Evolutionary conservation across 306 rosid genomes (phyloP).

Genomic region (Herpetospermum pedunculosum): DNA sequence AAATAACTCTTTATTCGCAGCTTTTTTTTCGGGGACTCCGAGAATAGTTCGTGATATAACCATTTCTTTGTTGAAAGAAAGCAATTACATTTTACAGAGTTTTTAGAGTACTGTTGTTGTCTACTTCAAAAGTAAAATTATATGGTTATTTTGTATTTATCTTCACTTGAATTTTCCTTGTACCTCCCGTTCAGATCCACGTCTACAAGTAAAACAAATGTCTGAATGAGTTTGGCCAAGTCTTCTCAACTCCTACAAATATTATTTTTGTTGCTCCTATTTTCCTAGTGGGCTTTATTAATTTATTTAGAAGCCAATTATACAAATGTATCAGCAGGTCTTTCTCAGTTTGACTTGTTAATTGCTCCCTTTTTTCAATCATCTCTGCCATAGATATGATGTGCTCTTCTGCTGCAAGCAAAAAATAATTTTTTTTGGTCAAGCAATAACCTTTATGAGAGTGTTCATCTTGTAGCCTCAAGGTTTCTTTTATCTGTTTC

Average conservation of each 20-base stretch:
- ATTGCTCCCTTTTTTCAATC: background rate
- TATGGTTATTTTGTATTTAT: background rate
- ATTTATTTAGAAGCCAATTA: background rate
- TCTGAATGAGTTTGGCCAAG: background rate
- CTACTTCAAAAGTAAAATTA: slow-evolving; percentile 11
- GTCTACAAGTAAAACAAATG: slow-evolving; percentile 7
- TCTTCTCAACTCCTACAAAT: background rate
- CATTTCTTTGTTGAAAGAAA: background rate
- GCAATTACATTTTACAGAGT: background rate
- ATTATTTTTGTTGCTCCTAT: background rate
- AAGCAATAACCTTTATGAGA: background rate
- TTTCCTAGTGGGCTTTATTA: slow-evolving; percentile 7
- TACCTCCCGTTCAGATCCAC: slow-evolving; percentile 1
- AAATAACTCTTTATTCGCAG: too few species aligned
- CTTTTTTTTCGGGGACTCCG: too few species aligned
- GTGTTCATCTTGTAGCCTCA: background rate
- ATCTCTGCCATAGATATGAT: background rate
- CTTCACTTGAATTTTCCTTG: background rate
- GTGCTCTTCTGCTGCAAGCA: background rate
- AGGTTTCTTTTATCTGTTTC: background rate
- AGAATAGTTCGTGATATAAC: too few species aligned
- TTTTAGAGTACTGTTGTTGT: background rate
- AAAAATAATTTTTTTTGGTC: background rate
- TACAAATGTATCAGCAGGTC: background rate
- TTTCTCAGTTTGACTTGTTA: slow-evolving; percentile 5